phyloP scores from a whole-genome alignment of 495 filamentous ascomycete species.

The Talaromyces nanjingensis region DNA sequence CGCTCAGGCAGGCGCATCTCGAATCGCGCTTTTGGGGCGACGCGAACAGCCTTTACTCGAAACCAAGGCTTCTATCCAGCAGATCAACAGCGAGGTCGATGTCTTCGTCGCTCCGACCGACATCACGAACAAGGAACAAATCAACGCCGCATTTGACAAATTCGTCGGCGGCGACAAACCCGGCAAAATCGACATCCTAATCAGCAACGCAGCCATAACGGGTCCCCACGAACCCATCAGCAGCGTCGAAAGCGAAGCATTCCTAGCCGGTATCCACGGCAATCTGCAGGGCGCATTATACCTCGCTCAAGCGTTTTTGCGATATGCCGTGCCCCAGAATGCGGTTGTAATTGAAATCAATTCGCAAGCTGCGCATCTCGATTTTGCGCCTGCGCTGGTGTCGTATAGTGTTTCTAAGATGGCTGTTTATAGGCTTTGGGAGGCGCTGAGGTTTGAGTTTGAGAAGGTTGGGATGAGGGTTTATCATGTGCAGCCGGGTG shows the following conservation, averaged over 20 bases:
- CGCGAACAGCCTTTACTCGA: constrained; percentile 22
- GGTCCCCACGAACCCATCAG: constrained; percentile 22
- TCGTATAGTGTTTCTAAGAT: constrained; percentile 36
- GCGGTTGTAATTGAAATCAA: constrained; percentile 30
- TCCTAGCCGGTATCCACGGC: constrained; percentile 23
- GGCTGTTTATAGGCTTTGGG: constrained; percentile 32
- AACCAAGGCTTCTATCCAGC: constrained; percentile 22
- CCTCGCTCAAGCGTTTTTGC: constrained; percentile 35
- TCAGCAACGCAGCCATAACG: constrained; percentile 22
- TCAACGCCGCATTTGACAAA: constrained; percentile 25
- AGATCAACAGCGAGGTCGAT: constrained; percentile 15
- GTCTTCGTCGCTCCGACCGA: constrained; percentile 28
- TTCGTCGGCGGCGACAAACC: constrained; percentile 13
- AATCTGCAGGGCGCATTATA: constrained; percentile 32
- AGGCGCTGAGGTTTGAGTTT: constrained; percentile 20
- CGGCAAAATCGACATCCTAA: constrained; percentile 22
- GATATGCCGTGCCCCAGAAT: constrained; percentile 20
- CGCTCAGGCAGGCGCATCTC: constrained; percentile 34
- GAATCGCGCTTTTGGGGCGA: constrained; percentile 31
- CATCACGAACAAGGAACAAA: constrained; percentile 31
- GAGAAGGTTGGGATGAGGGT: constrained; percentile 30
- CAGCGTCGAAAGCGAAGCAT: constrained; percentile 23
- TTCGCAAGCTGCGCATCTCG: constrained; percentile 31
- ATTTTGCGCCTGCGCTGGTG: constrained; percentile 20
- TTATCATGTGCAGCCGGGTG: constrained; percentile 41